Base-by-base conservation (phyloP, 1,284 basidiomycete species). In the Rhodotorula sp. region DNA sequence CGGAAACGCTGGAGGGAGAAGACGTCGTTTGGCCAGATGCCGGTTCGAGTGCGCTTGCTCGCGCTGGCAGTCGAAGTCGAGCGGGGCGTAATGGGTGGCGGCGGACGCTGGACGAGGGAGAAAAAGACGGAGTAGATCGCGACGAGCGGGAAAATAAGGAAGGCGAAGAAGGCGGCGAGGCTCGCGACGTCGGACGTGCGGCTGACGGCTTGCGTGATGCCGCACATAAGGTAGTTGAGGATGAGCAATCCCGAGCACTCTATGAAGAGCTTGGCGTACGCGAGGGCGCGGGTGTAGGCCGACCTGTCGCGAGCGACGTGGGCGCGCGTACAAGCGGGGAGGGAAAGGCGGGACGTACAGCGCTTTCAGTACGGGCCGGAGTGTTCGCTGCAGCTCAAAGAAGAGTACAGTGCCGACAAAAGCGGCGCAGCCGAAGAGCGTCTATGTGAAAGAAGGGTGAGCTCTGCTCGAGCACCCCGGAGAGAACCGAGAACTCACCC, bases 121-220 rank as follows among this genome's bases (percentile, higher is more conserved):
- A 39, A 58, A 25, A 55, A 13, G 29, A 63, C 61, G 48, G 22
- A 41, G 37, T 44, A 53, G 29, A 59, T 34, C 21, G 67, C 51
- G 32, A 56, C 25, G 25, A 37, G 25, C 15, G 61, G 48, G 50
- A 34, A 39, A 34, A 50, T 8, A 39, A 58, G 36, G 25, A 41
- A 58, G 4, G 29, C 51, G 13, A 29, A 68, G 55, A 57, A 46
- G 0, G 27, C 12, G 39, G 27, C 27, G 25, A 39, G n/a, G 6
- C 37, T 51, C 25, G 61, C 39, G 2, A 29, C 50, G n/a, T 2
- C 32, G 2, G 36, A n/a, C 2, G 1, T 37, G 15, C 34, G 6
- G 15, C 5, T 2, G 29, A 62, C 17, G 54, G 39, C 37, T 27
- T 27, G 56, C 6, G 48, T 13, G 61, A 68, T 21, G 36, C 44